Evolutionary conservation across 164 flowering plant genomes (phyloP), one percentile per base, ranked within the genome.

Genomic region (Platanus orientalis): DNA sequence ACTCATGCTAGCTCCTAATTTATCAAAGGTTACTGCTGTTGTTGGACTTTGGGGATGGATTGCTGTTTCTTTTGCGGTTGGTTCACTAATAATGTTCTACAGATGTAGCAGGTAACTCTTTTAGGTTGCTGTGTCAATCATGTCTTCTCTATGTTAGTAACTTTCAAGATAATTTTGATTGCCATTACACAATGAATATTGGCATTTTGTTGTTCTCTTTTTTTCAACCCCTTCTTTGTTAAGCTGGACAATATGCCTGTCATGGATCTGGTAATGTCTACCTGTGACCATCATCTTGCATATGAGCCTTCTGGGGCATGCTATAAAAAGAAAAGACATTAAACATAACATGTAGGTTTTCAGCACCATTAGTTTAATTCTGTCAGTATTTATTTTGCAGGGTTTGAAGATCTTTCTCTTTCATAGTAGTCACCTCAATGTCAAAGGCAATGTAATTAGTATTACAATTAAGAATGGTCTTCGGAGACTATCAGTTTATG

Each of bases 21-120:
- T 90, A 47, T 30, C 89, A 17, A 89, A 79, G 76, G 79, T 94
- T 44, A 90, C 98, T 72, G 98, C 98, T 63, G 73, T 71, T 69
- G 85, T 89, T 76, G 98, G 85, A 70, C 92, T 94, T 47, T 94
- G 97, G 98, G 96, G 83, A 60, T 94, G 98, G 96, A 72, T 74
- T 56, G 81, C 78, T 58, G 75, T 94, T 66, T 94, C 95, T 68
- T 56, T 89, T 7, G 82, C 84, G 20, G 30, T 84, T 74, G 73
- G 69, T 69, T 45, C 97, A 36, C 70, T 94, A 67, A 29, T 94
- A 53, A 82, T 89, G 89, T 76, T 94, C 40, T 78, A 82, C 51
- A 82, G 87, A 63, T 90, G 96, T 75, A 82, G 96, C 74, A 87
- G 97, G 98, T 94, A 82, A 69, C 50, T 50, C 51, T n/a, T 54